Base-by-base conservation (phyloP, 2,329 filamentous ascomycete genomes). In the Endoconidiophora laricicola region DNA sequence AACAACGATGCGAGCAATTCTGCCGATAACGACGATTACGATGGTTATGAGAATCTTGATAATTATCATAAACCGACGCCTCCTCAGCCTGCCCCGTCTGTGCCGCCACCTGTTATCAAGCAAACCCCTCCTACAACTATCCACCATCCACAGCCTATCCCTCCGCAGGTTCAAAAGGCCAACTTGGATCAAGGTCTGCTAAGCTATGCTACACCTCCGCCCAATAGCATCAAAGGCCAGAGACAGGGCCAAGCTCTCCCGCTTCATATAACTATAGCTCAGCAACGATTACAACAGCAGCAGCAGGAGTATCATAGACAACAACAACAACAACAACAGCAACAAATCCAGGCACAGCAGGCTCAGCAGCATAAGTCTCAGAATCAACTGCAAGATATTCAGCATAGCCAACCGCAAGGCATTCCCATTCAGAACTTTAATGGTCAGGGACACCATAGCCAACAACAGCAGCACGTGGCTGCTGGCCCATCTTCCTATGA, bases 131-230 rank as follows among this genome's bases (percentile, higher is more conserved):
- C 61, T 4, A 62, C 62, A 6, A 37, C 47, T n/a, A 53, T 53
- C 22, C 22, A 52, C 12, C 65, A 68, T 48, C 71, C 71, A 1
- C 72, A 75, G 48, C 70, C 73, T 7, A 60, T 73, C 9, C 74
- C 73, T 24, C 74, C 72, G 5, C 72, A 76, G 44, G 71, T 75
- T 1, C 74, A 77, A 52, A 69, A 70, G 54, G 67, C 69, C 5
- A 62, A 74, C 50, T 29, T 54, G 20, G 49, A 54, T 23, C 53
- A 52, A 36, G 52, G 55, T 10, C 44, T 56, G 10, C 39, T 54
- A 3, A 55, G 52, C 33, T 56, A 55, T 38, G 54, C 55, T 9
- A 56, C 53, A 4, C 55, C 55, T 6, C 52, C 55, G 4, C 55
- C 55, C 3, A 53, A 44, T 18, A 49, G 49, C 16, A 38, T 47